Percentiles rank a stretch among this genome's conserved stretches.
Evolutionary conservation across 768 basidiomycete species (phyloP).

Genomic region (Phanerochaete carnosa): DNA sequence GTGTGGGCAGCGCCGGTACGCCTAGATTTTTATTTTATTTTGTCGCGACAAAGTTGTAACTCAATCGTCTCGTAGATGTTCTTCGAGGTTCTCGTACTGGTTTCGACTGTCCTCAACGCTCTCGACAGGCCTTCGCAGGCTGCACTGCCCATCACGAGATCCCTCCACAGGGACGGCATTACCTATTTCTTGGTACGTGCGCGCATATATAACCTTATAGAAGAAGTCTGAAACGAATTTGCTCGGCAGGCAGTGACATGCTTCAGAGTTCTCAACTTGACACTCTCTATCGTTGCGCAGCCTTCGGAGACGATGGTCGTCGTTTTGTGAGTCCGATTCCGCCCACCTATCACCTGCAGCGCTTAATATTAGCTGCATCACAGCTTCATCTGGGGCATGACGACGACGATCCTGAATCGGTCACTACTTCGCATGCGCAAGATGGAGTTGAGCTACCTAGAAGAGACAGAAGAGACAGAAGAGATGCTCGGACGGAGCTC

Average conservation of each 20-base stretch:
- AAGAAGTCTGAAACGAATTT: too few relatives aligned
- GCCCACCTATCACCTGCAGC: not conserved
- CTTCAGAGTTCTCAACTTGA: slow-evolving; percentile 27
- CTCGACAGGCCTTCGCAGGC: slow-evolving; percentile 30
- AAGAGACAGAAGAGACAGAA: too few relatives aligned
- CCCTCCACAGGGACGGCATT: slow-evolving; percentile 34
- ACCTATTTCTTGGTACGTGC: slow-evolving; percentile 31
- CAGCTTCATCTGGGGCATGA: slow-evolving; percentile 35
- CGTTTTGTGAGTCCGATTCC: slow-evolving; percentile 24
- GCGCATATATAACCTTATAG: too few relatives aligned
- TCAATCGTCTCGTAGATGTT: slow-evolving; percentile 22
- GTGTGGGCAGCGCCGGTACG: slow-evolving; percentile 34
- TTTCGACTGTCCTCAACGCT: slow-evolving; percentile 31
- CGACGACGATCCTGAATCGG: slow-evolving; percentile 30
- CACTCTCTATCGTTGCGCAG: slow-evolving; percentile 17
- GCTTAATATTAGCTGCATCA: not conserved
- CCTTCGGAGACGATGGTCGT: slow-evolving; percentile 25
- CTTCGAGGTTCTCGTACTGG: slow-evolving; percentile 32
- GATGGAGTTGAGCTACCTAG: slow-evolving; percentile 25
- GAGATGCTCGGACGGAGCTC: not conserved
- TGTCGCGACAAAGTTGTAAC: not conserved
- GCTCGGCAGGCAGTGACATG: slow-evolving; percentile 19
- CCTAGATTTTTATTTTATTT: not conserved
- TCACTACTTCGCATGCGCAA: slow-evolving; percentile 31
- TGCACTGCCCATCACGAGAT: slow-evolving; percentile 23